phyloP scores from a whole-genome alignment of 1,284 basidiomycete species.

The Ustilago trichophora region DNA sequence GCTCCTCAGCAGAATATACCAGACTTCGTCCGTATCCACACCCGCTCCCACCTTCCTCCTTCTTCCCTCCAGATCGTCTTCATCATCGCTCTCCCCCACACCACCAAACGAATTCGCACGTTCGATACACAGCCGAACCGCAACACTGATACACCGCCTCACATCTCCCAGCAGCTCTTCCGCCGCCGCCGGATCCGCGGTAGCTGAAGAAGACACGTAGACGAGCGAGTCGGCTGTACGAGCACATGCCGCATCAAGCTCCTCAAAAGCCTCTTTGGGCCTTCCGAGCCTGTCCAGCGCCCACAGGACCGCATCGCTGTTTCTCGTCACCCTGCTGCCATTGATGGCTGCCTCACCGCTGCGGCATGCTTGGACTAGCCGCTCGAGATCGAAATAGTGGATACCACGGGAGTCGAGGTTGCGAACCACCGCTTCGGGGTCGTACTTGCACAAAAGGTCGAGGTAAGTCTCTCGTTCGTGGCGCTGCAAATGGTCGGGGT shows the following conservation, averaged over 20 bases:
- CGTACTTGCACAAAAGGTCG: conserved; percentile 76
- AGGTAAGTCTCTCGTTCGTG: conserved; percentile 75
- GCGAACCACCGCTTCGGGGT: conserved; percentile 75
- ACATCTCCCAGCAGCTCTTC: conserved; percentile 31
- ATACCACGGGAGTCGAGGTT: conserved; percentile 74
- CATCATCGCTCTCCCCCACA: conserved; percentile 36
- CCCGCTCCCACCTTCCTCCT: background rate
- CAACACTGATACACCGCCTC: conserved; percentile 34
- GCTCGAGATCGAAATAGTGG: conserved; percentile 73
- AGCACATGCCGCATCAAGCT: conserved; percentile 58
- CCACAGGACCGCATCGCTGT: conserved; percentile 86
- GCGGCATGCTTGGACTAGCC: conserved; percentile 76
- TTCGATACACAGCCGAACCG: conserved; percentile 45
- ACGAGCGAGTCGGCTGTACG: conserved; percentile 30
- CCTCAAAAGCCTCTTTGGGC: conserved; percentile 70
- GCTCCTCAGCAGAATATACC: conserved; percentile 84
- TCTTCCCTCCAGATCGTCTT: background rate
- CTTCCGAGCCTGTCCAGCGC: conserved; percentile 75
- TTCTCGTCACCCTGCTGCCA: conserved; percentile 64
- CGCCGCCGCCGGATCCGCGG: background rate
- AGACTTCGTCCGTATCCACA: conserved; percentile 80
- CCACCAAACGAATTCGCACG: conserved; percentile 34
- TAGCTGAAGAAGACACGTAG: conserved; percentile 7
- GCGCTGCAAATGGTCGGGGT: conserved; percentile 68
- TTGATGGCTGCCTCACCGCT: conserved; percentile 24